Conservation (phyloP, 2,329 filamentous ascomycete species). For the Apiospora kogelbergensis region DNA sequence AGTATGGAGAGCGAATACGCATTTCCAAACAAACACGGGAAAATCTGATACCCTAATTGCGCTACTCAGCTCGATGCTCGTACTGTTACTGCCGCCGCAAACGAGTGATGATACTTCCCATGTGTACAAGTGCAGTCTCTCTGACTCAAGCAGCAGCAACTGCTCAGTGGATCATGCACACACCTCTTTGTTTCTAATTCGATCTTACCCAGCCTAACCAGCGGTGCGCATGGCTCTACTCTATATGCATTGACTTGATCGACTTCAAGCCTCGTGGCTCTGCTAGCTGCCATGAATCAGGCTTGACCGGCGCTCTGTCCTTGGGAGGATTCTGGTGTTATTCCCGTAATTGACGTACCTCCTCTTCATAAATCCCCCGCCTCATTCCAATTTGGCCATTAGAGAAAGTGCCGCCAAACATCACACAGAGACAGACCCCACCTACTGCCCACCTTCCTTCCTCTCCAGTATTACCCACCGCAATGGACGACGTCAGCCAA, state of each 20-base stretch:
- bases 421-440: too few relatives aligned
- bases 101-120: not conserved
- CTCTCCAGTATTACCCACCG: not conserved
- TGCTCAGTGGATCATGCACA: not conserved
- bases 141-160: not conserved
- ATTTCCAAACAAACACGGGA: not conserved
- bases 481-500: not conserved
- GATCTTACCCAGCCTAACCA: not conserved
- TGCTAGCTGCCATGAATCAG: not conserved
- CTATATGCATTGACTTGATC: not conserved
- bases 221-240: not conserved
- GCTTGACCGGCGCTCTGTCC: not conserved
- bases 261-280: not conserved
- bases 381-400: not conserved
- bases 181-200: not conserved
- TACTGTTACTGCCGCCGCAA: not conserved
- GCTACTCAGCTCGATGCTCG: not conserved
- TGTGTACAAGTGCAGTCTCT: not conserved
- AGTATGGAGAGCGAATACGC: not conserved
- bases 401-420: not conserved
- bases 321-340: not conserved
- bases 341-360: not conserved
- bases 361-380: too few relatives aligned
- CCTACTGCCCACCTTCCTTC: not conserved
- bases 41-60: too few relatives aligned